Percentiles rank a stretch among this genome's conserved stretches.
Evolutionary conservation across 805 yeast genomes (phyloP).

Genomic region (Kuraishia floccosa): DNA sequence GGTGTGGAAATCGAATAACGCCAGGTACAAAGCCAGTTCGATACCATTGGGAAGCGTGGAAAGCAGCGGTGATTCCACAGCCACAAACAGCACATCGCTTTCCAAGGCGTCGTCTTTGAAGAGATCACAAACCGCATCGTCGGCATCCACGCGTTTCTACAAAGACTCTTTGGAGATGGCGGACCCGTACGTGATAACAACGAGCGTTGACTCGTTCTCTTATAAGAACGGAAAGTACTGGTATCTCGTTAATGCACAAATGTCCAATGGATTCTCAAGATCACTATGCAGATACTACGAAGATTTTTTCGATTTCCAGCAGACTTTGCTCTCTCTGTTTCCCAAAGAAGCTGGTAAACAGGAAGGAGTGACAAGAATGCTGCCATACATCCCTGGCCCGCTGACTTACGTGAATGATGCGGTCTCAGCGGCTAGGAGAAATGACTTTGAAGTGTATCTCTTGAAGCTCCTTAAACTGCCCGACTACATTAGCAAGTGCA

Average conservation of each 20-base stretch:
- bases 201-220: conserved; percentile 69
- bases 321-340: conserved; percentile 66
- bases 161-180: conserved; percentile 3
- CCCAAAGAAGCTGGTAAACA: conserved; percentile 87
- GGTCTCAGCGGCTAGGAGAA: conserved; percentile 40
- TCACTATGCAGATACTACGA: conserved; percentile 83
- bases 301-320: conserved; percentile 92
- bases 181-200: conserved; percentile 33
- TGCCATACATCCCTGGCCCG: conserved; percentile 97
- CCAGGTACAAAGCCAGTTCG: conserved; percentile 84
- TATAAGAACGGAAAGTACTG: conserved; percentile 83
- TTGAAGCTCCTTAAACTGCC: conserved; percentile 60
- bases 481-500: conserved; percentile 57
- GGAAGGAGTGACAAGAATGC: conserved; percentile 62
- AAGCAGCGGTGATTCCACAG: background rate
- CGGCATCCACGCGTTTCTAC: background rate
- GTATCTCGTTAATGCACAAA: conserved; percentile 61
- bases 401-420: conserved; percentile 79
- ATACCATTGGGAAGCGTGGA: conserved; percentile 48
- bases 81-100: background rate
- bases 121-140: too few species aligned
- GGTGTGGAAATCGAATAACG: conserved; percentile 88
- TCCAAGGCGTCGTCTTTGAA: background rate
- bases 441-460: conserved; percentile 41
- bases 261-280: conserved; percentile 59